Evolutionary conservation across 2,329 filamentous ascomycete species (phyloP).

Genomic region (Davidsoniella virescens): DNA sequence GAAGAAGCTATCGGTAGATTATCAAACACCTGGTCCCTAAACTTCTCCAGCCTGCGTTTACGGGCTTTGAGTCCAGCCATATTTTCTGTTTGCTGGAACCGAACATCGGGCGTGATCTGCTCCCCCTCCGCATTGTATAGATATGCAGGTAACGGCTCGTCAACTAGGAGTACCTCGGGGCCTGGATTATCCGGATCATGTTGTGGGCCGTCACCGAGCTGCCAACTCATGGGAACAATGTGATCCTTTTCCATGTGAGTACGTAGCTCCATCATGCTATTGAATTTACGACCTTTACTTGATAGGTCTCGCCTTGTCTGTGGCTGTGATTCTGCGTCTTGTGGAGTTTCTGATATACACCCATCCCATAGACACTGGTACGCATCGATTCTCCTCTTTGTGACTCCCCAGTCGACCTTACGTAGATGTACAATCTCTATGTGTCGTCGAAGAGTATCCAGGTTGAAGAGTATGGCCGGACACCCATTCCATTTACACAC

Average conservation of each 20-base stretch:
- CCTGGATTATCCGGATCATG: constrained; percentile 10
- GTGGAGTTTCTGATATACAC: constrained; percentile 15
- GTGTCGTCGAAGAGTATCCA: constrained; percentile 41
- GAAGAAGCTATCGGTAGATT: constrained; percentile 22
- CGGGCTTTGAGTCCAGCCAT: constrained; percentile 29
- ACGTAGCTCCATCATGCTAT: constrained; percentile 22
- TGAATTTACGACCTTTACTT: not conserved
- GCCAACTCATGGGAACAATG: constrained; percentile 36
- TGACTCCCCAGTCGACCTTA: not conserved
- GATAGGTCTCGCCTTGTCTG: not conserved
- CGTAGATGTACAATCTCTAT: constrained; percentile 33
- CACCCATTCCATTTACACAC: constrained; percentile 44
- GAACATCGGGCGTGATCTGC: constrained; percentile 42
- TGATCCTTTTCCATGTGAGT: constrained; percentile 38
- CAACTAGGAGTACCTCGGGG: constrained; percentile 12
- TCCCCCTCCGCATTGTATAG: constrained; percentile 34
- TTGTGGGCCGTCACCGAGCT: constrained; percentile 39
- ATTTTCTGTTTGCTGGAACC: constrained; percentile 34
- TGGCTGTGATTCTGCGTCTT: not conserved
- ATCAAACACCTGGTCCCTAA: constrained; percentile 28
- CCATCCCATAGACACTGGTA: constrained; percentile 20
- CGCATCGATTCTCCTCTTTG: not conserved
- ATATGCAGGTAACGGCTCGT: constrained; percentile 27
- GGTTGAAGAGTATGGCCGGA: constrained; percentile 44
- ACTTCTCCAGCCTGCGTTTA: constrained; percentile 26